Conservation (phyloP, 192 early-diverging fungal genomes). For the Umbelopsis isabellina region DNA sequence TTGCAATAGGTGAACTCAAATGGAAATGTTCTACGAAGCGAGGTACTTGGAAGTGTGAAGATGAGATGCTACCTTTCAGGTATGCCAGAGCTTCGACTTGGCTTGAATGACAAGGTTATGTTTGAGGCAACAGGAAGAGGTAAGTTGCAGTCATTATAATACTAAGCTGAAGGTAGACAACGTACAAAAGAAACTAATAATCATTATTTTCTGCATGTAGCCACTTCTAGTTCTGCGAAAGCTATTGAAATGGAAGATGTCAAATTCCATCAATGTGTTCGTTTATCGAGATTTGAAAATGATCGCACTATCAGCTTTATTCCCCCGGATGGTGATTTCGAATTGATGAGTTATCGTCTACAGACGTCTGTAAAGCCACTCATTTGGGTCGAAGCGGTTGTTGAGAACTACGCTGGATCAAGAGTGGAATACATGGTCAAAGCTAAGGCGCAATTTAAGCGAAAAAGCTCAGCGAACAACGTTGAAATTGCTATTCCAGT, state of each 20-base stretch:
- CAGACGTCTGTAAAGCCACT: conserved; percentile 84
- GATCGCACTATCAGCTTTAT: conserved; percentile 91
- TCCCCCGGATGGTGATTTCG: conserved; percentile 70
- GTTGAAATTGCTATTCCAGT: conserved; percentile 99
- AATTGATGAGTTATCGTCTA: conserved; percentile 88
- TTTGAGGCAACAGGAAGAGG: conserved; percentile 89
- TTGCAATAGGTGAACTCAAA: conserved; percentile 37
- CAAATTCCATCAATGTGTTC: conserved; percentile 90
- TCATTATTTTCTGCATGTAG: conserved; percentile 11
- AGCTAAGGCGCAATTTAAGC: conserved; percentile 98
- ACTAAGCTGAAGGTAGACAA: background rate
- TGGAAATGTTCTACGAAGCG: conserved; percentile 64
- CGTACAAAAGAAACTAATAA: background rate
- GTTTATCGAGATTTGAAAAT: conserved; percentile 83
- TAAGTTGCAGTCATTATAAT: conserved; percentile 30
- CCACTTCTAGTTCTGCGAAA: conserved; percentile 44
- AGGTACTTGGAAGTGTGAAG: conserved; percentile 82
- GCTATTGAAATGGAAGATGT: conserved; percentile 92
- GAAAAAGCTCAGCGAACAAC: conserved; percentile 95
- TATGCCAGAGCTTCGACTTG: conserved; percentile 84
- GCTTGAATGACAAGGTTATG: conserved; percentile 89
- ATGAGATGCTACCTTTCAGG: conserved; percentile 88
- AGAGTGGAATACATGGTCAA: conserved; percentile 97
- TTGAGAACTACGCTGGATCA: conserved; percentile 88
- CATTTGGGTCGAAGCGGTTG: conserved; percentile 82